Evolutionary conservation across 192 early-diverging fungal genomes (phyloP), one percentile per base, ranked within the genome.

Genomic region (Linderina pennispora): DNA sequence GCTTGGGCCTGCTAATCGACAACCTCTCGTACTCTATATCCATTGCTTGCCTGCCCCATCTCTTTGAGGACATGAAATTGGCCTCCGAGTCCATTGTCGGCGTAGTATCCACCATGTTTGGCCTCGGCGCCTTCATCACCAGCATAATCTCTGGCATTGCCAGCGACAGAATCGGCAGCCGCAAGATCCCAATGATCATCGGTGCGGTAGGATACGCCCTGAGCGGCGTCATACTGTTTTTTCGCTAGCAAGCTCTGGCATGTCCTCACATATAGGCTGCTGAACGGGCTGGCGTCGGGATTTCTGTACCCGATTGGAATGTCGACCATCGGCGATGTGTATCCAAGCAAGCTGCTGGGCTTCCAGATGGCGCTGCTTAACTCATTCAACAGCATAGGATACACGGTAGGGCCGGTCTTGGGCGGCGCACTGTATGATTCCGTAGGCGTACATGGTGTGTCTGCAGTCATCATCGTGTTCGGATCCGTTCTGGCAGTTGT

Each of bases 251-350:
- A 58, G 31, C 59, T 62, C 3, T 62, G 60, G 50, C 66, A 70
- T 40, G 36, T 70, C 1, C 26, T 70, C 26, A 13, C 62, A 15
- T 70, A 70, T 28, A 37, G 59, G 13, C 40, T 70, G 3, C 43
- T 70, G 16, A 70, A 70, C 24, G 66, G 66, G 11, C 34, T 70
- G 51, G 66, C 66, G 1, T 70, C 66, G 2, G 66, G 66, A 0
- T 51, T 56, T 17, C 41, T 55, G 0, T 70, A 70, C 21, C 59
- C 59, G 0, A 50, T 70, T 41, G 36, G 59, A 0, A 58, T 48
- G 3, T 43, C 66, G 2, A 45, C 54, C 0, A 53, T 58, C 8
- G 66, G 51, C 4, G 66, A 70, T 32, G 66, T 70, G 3, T 62
- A 62, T 38, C 66, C 66, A 18, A 41, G 55, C 28, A 70, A 50